Conservation (phyloP, 768 basidiomycete species). For the Wakefieldia striispora region DNA sequence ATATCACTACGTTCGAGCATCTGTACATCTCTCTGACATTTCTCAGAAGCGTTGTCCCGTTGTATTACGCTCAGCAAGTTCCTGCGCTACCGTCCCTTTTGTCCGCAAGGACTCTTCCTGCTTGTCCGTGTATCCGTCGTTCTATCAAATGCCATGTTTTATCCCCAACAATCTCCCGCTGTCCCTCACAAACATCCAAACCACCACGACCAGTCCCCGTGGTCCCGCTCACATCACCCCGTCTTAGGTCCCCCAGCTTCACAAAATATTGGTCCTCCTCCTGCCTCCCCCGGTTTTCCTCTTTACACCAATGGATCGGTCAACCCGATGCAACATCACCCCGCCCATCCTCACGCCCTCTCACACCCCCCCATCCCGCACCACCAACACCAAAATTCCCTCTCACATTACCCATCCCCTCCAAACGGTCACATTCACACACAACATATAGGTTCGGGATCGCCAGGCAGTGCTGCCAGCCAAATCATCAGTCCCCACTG, state of each 20-base stretch:
- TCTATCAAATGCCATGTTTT: slow-evolving; percentile 66
- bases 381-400: slow-evolving; percentile 79
- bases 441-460: slow-evolving; percentile 57
- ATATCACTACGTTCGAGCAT: background rate
- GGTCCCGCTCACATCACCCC: slow-evolving; percentile 62
- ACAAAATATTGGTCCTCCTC: slow-evolving; percentile 55
- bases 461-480: slow-evolving; percentile 51
- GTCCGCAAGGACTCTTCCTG: slow-evolving; percentile 8
- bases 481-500: slow-evolving; percentile 81
- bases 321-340: slow-evolving; percentile 60
- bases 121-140: slow-evolving; percentile 4
- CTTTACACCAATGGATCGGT: slow-evolving; percentile 71
- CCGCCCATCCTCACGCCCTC: slow-evolving; percentile 51
- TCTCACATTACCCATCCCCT: slow-evolving; percentile 79
- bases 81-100: slow-evolving; percentile 8
- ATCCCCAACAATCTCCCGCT: slow-evolving; percentile 80
- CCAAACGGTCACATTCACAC: slow-evolving; percentile 63
- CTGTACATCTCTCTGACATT: slow-evolving; percentile 13
- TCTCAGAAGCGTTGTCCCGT: background rate
- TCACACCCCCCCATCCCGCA: slow-evolving; percentile 52
- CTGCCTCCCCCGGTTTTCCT: slow-evolving; percentile 72
- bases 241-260: slow-evolving; percentile 46
- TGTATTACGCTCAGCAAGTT: slow-evolving; percentile 3
- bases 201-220: slow-evolving; percentile 74
- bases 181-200: slow-evolving; percentile 73